Evolutionary conservation across 257 asterid species (phyloP), one percentile per base, ranked within the genome.

Genomic region (Vinca minor): DNA sequence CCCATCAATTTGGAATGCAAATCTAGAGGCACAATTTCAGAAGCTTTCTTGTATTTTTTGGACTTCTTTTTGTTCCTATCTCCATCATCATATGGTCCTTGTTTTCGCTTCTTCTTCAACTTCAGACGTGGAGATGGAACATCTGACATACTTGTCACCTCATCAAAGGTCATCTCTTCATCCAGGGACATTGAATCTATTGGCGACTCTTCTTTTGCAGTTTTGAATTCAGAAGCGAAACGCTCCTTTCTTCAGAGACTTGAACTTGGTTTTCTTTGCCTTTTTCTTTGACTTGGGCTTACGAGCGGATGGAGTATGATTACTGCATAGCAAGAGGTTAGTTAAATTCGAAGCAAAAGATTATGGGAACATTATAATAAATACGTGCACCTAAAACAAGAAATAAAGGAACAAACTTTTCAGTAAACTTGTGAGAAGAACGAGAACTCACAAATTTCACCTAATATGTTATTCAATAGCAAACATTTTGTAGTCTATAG

Each of bases 221-320:
- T 58, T 67, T 75, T 63, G n/a, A 83, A 59, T 72, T 81, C 87
- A 60, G 96, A 78, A 67, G 80, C 84, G 45, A 89, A n/a, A 74
- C 68, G 89, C 76, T 64, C 90, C 96, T 83, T 82, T 93, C 95
- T 83, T 89, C 84, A 89, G 76, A 66, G 95, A 93, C 76, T 87
- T 93, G 85, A 89, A 87, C 87, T 89, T 93, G 58, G 96, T 69
- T 44, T 93, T 93, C 77, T 85, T 89, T 49, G 82, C 55, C 81
- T 85, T 89, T 89, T 87, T 93, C 89, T 89, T 93, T 21, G 79
- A 73, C 81, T 85, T 93, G 54, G 86, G 73, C 66, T 79, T 93
- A 31, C 81, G 74, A 77, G 76, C 74, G 66, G 74, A 69, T 32
- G 71, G 71, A 9, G 31, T 49, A 4, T 82, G 78, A 68, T 81